Conservation (phyloP, 2,329 filamentous ascomycete genomes). For the Thelonectria discophora region DNA sequence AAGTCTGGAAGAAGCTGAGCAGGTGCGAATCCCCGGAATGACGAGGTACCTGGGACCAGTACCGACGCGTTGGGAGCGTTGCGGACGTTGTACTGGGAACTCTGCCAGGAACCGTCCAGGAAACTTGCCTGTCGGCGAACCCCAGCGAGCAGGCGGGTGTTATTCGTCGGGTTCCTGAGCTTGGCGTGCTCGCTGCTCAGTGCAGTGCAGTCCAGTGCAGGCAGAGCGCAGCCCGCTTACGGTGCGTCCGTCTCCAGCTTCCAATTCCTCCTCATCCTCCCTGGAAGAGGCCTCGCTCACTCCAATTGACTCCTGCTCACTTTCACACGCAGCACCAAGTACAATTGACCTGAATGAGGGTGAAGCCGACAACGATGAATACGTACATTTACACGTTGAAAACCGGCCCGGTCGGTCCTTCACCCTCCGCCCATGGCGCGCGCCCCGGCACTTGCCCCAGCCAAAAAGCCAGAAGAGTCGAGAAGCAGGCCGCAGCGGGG, state of each 20-base stretch:
- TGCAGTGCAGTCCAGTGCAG: neutral
- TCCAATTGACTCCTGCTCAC: neutral
- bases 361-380: neutral
- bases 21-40: slow-evolving; percentile 1
- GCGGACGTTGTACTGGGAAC: slow-evolving; percentile 4
- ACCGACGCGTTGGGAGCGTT: slow-evolving; percentile 1
- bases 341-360: neutral
- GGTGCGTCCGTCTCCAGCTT: neutral
- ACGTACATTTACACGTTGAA: slow-evolving; percentile 11
- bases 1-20: slow-evolving; percentile 1
- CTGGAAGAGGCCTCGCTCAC: neutral
- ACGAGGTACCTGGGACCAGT: slow-evolving; percentile 4
- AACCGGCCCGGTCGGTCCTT: slow-evolving; percentile 39
- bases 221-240: neutral
- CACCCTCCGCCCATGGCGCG: slow-evolving; percentile 18
- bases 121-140: neutral
- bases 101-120: neutral
- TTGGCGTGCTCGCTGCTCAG: slow-evolving; percentile 6
- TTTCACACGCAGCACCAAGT: slow-evolving; percentile 7
- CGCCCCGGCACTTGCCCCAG: slow-evolving; percentile 31
- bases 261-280: neutral
- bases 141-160: neutral
- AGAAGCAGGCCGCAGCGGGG: slow-evolving; percentile 36
- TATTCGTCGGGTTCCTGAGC: neutral
- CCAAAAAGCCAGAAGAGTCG: slow-evolving; percentile 44